Base-by-base conservation (phyloP, 192 early-diverging fungal species). In the Podila minutissima region DNA sequence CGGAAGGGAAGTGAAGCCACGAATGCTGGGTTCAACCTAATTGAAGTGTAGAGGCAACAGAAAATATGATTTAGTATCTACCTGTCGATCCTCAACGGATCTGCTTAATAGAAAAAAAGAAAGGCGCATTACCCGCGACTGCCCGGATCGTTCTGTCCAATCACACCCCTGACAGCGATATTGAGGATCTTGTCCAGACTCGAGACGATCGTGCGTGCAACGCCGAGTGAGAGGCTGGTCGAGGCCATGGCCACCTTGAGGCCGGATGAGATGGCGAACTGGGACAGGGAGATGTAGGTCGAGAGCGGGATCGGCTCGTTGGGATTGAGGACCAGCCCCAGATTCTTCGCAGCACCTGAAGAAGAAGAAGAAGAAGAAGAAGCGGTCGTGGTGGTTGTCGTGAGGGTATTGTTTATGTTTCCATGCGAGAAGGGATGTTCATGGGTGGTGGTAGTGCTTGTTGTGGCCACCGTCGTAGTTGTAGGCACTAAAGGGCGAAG, bases 171-270 rank as follows among this genome's bases (percentile, higher is more conserved):
- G 57, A 81, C 66, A 5, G 71, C 67, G 10, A 68, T 29, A 0
- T 65, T 66, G 24, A 81, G 29, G 58, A 73, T 32, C 57, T 68
- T 81, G 37, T 81, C 77, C 9, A 81, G 9, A 17, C 62, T 46
- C 15, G 77, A 72, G 24, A 81, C 77, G 29, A 81, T 73, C 1
- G 77, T 81, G 33, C 77, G 62, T 0, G 77, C 77, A 15, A 81
- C 22, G 7, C 77, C 67, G 19, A 81, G 46, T 0, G 77, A 73
- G 31, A 81, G 61, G 29, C 77, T 72, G 13, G 77, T 81, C 37
- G 77, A 81, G 13, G 73, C 67, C 77, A 73, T 81, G 41, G 77
- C 77, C 19, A 81, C 77, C 63, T 81, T 72, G 31, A 81, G 67
- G 0, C 62, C 77, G 0, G 77, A 81, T 2, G 77, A 73, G 35